These are phyloP conservation scores for Lodderomyces elongisporus DNA, from an alignment of 1,139 yeast genomes.

Conservation along the genomic window DNA sequence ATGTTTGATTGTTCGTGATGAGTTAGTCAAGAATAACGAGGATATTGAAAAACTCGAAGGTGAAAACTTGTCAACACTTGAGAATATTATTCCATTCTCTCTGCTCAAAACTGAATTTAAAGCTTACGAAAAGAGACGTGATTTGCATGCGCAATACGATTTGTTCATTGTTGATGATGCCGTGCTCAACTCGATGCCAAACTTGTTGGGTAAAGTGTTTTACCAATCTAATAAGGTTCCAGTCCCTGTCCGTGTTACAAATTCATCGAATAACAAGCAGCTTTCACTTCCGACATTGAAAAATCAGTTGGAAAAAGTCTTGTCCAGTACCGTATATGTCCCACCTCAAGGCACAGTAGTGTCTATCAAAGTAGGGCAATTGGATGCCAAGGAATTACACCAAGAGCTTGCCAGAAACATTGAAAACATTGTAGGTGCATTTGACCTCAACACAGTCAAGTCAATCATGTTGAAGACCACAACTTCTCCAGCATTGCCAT, in stretches of 20 bases:
- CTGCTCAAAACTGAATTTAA: slow-evolving; percentile 65
- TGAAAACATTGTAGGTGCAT: slow-evolving; percentile 47
- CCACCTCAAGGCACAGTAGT: slow-evolving; percentile 74
- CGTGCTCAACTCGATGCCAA: slow-evolving; percentile 74
- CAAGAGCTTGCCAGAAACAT: slow-evolving; percentile 49
- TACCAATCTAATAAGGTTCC: slow-evolving; percentile 63
- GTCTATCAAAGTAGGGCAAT: slow-evolving; percentile 61
- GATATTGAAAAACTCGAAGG: slow-evolving; percentile 58
- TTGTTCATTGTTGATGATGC: slow-evolving; percentile 82
- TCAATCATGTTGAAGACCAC: slow-evolving; percentile 65
- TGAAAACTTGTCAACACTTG: slow-evolving; percentile 43
- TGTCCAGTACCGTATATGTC: slow-evolving; percentile 56
- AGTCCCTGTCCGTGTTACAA: slow-evolving; percentile 54
- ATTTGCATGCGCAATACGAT: slow-evolving; percentile 56
- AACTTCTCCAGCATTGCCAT: slow-evolving; percentile 78
- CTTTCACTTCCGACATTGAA: slow-evolving; percentile 54
- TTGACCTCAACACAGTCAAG: slow-evolving; percentile 45
- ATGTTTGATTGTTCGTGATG: slow-evolving; percentile 72
- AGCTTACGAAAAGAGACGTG: slow-evolving; percentile 67
- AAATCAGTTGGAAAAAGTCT: slow-evolving; percentile 55
- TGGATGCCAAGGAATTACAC: slow-evolving; percentile 29
- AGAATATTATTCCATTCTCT: slow-evolving; percentile 48
- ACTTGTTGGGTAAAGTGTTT: slow-evolving; percentile 74
- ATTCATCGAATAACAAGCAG: slow-evolving; percentile 29
- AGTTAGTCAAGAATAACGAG: slow-evolving; percentile 51